These are phyloP conservation scores for Rhodotorula sp. DNA, from an alignment of 1,284 basidiomycete genomes.

Conservation along the genomic window DNA sequence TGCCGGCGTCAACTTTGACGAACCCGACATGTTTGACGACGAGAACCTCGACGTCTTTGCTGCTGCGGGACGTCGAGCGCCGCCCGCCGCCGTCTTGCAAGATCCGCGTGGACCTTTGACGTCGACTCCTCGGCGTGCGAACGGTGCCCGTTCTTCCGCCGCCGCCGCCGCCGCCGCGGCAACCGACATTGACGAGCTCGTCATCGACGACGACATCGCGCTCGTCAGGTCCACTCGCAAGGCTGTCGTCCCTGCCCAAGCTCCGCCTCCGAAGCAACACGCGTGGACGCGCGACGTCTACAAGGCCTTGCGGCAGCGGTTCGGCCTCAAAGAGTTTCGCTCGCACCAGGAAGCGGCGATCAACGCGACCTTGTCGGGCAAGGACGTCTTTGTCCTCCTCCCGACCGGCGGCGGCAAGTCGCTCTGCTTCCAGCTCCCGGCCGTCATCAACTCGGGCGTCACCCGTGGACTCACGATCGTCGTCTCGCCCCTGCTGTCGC, in stretches of 20 bases:
- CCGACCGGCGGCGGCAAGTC: conserved; percentile 96
- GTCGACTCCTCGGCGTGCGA: too few relatives aligned
- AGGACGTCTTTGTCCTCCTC: conserved; percentile 92
- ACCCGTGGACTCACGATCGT: conserved; percentile 85
- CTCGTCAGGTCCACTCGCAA: neutral
- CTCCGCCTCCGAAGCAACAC: conserved; percentile 31
- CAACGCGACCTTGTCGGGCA: conserved; percentile 70
- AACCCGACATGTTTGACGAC: neutral
- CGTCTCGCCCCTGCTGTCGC: conserved; percentile 80
- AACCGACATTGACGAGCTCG: conserved; percentile 1
- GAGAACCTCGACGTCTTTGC: conserved; percentile 9
- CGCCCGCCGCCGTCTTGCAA: neutral
- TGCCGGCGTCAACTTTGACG: conserved; percentile 15
- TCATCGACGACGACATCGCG: neutral
- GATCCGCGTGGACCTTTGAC: too few relatives aligned
- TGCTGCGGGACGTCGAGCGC: neutral
- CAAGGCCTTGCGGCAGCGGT: conserved; percentile 63
- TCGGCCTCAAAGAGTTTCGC: conserved; percentile 70
- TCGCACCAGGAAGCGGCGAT: conserved; percentile 85
- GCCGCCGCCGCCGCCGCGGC: neutral
- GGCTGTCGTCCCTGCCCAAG: neutral
- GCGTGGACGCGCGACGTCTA: conserved; percentile 62
- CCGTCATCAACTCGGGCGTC: conserved; percentile 68
- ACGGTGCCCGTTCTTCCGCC: neutral
- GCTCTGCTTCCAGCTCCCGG: conserved; percentile 81